Percentiles rank a stretch among this genome's conserved stretches.
phyloP scores from a whole-genome alignment of 192 early-diverging fungal genomes.

The Podila minutissima region DNA sequence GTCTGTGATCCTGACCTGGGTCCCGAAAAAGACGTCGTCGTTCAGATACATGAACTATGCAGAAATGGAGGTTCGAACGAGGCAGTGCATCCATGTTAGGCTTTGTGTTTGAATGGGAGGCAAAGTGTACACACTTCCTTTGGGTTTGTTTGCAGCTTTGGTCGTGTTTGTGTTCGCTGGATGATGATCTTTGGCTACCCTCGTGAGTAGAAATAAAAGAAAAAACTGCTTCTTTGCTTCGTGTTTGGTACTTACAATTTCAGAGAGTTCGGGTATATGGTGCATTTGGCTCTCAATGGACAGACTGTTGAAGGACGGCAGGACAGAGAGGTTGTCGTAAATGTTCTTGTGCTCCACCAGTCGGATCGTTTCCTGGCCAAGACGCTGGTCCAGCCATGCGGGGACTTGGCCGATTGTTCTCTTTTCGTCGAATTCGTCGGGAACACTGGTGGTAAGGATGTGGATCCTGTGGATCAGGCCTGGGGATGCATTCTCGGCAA shows the following conservation, averaged over 20 bases:
- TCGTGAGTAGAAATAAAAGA: neutral
- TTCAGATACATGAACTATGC: slow-evolving; percentile 51
- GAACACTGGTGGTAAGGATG: slow-evolving; percentile 43
- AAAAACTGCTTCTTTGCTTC: neutral
- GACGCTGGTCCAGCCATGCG: slow-evolving; percentile 16
- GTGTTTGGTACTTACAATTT: slow-evolving; percentile 34
- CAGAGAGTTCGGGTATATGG: slow-evolving; percentile 27
- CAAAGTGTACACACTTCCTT: neutral
- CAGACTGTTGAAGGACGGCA: slow-evolving; percentile 54
- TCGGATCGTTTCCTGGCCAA: slow-evolving; percentile 2
- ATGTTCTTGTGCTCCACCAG: slow-evolving; percentile 36
- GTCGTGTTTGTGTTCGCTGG: neutral
- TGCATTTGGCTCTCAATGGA: slow-evolving; percentile 55
- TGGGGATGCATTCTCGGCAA: slow-evolving; percentile 24
- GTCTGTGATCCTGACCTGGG: slow-evolving; percentile 10
- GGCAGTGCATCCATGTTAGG: neutral
- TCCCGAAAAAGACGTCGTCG: slow-evolving; percentile 52
- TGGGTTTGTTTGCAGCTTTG: neutral
- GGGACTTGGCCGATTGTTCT: slow-evolving; percentile 15
- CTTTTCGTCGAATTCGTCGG: neutral
- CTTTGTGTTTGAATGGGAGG: neutral
- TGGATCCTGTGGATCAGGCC: slow-evolving; percentile 19
- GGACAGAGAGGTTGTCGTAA: slow-evolving; percentile 14
- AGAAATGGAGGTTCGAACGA: neutral
- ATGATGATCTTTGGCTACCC: neutral